A percentile compares a stretch with the other conserved stretches of the same genome.
These are phyloP conservation scores for Aspergillus floridensis DNA, from an alignment of 2,329 filamentous ascomycete genomes.

Conservation along the genomic window DNA sequence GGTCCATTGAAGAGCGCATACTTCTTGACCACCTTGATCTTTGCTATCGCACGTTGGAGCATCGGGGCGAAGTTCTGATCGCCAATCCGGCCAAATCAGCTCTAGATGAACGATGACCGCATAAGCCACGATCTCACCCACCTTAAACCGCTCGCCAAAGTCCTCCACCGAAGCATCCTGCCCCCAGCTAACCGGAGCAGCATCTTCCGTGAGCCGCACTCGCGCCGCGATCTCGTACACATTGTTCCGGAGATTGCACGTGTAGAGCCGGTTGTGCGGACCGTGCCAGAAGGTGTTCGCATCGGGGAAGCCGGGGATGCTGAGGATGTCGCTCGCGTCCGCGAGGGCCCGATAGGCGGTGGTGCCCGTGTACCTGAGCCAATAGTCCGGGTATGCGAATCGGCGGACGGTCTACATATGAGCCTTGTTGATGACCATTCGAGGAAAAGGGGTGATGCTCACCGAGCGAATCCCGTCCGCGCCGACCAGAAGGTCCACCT, in stretches of 20 bases:
- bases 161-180: conserved; percentile 11
- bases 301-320: conserved; percentile 10
- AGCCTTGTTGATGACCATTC: too few species aligned
- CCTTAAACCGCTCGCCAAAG: conserved; percentile 10
- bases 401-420: conserved; percentile 7
- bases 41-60: conserved; percentile 1
- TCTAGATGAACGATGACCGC: too few species aligned
- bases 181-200: conserved; percentile 12
- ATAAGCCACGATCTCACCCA: not conserved
- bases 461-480: conserved; percentile 17
- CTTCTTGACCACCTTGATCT: conserved; percentile 12
- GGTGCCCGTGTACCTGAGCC: conserved; percentile 11
- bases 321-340: conserved; percentile 6
- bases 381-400: conserved; percentile 13
- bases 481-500: conserved; percentile 13
- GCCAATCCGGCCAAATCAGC: too few species aligned
- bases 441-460: not conserved
- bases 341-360: conserved; percentile 15
- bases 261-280: conserved; percentile 12
- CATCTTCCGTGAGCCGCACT: not conserved
- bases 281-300: conserved; percentile 18
- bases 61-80: conserved; percentile 10
- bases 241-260: conserved; percentile 12
- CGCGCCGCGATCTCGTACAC: conserved; percentile 12
- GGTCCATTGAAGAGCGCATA: conserved; percentile 14